Conservation (phyloP, 2,329 filamentous ascomycete species). For the Botrytis squamosa region DNA sequence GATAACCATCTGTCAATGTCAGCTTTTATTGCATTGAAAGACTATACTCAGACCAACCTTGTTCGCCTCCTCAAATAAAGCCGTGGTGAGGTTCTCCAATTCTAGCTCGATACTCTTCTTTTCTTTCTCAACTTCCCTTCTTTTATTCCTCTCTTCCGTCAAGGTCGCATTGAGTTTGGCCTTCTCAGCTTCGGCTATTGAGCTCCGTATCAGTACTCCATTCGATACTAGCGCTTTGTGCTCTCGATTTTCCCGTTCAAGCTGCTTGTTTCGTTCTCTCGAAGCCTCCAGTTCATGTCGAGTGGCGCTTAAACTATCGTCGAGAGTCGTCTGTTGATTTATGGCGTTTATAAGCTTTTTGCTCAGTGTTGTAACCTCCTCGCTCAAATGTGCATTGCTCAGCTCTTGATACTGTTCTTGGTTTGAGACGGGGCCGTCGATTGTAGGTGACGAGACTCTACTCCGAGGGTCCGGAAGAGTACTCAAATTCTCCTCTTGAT, state of each 20-base stretch:
- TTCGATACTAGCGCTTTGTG: constrained; percentile 68
- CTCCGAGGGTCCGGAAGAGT: constrained; percentile 66
- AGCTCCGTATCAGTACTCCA: constrained; percentile 73
- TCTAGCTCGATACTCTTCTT: constrained; percentile 92
- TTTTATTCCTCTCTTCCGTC: constrained; percentile 63
- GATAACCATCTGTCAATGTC: constrained; percentile 88
- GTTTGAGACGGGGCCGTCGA: constrained; percentile 39
- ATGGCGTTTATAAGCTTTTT: constrained; percentile 97
- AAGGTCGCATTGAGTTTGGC: constrained; percentile 56
- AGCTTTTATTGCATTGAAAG: constrained; percentile 44
- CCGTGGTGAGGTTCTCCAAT: constrained; percentile 83
- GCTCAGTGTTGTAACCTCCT: constrained; percentile 84
- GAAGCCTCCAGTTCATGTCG: constrained; percentile 79
- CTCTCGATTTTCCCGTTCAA: constrained; percentile 63
- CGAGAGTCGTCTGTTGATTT: constrained; percentile 89
- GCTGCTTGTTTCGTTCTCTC: constrained; percentile 61
- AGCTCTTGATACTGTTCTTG: constrained; percentile 54
- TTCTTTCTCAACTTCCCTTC: constrained; percentile 68
- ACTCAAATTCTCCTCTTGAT: constrained; percentile 62
- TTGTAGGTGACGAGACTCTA: constrained; percentile 49
- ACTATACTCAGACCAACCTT: constrained; percentile 51
- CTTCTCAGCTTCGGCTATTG: constrained; percentile 72
- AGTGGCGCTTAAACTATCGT: constrained; percentile 80
- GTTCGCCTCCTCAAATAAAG: constrained; percentile 97
- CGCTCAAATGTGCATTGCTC: constrained; percentile 47